Evolutionary conservation across 2,329 filamentous ascomycete genomes (phyloP).

Genomic region (Epichloe glyceriae): DNA sequence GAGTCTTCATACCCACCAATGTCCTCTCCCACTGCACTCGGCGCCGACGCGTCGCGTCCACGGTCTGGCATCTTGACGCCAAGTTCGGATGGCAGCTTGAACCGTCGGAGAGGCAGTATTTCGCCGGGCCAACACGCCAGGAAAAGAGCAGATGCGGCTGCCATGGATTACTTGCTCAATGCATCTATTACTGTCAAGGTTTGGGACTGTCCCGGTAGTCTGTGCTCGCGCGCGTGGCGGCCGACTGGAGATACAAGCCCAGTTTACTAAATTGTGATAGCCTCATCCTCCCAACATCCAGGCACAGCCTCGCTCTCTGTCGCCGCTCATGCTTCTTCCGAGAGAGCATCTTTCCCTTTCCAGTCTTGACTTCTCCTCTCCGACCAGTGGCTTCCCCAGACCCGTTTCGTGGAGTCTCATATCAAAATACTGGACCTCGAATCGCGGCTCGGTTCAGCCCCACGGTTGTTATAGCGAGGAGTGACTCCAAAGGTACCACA

Average conservation of each 20-base stretch:
- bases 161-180: conserved; percentile 40
- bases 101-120: conserved; percentile 18
- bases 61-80: conserved; percentile 28
- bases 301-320: conserved; percentile 39
- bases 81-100: conserved; percentile 25
- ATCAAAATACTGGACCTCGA: conserved; percentile 52
- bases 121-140: conserved; percentile 20
- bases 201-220: background rate
- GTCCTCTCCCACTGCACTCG: conserved; percentile 21
- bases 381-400: conserved; percentile 37
- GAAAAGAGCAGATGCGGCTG: conserved; percentile 23
- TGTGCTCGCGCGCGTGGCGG: background rate
- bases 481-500: conserved; percentile 38
- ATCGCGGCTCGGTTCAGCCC: conserved; percentile 41
- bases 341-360: conserved; percentile 49
- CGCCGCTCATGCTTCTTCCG: conserved; percentile 49
- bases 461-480: conserved; percentile 47
- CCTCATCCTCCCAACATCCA: conserved; percentile 41
- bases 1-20: conserved; percentile 12
- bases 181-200: conserved; percentile 41
- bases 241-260: background rate
- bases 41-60: conserved; percentile 38
- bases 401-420: conserved; percentile 46
- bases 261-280: conserved; percentile 22
- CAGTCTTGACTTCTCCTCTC: conserved; percentile 42